These are phyloP conservation scores for Lactarius hengduanensis DNA, from an alignment of 768 basidiomycete species.

Conservation along the genomic window DNA sequence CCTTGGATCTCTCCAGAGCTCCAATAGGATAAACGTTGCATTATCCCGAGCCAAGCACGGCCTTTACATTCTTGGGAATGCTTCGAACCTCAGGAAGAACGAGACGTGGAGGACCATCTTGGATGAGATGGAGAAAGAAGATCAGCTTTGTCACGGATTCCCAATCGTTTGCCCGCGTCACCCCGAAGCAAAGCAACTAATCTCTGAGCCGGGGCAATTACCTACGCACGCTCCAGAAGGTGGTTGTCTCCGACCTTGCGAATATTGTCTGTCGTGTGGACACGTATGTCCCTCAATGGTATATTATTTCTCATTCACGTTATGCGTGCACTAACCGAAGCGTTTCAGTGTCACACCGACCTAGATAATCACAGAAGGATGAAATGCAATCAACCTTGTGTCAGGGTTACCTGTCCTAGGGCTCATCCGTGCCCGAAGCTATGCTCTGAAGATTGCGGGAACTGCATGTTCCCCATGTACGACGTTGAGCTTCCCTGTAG, in stretches of 20 bases:
- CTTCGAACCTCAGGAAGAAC: slow-evolving; percentile 50
- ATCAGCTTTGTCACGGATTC: slow-evolving; percentile 28
- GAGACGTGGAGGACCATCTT: slow-evolving; percentile 59
- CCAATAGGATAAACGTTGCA: slow-evolving; percentile 50
- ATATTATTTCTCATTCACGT: neutral
- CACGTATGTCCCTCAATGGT: slow-evolving; percentile 36
- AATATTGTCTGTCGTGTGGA: slow-evolving; percentile 33
- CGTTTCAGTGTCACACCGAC: slow-evolving; percentile 30
- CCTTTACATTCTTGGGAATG: slow-evolving; percentile 70
- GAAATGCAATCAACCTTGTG: slow-evolving; percentile 32
- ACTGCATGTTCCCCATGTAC: slow-evolving; percentile 33
- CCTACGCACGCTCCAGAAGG: slow-evolving; percentile 29
- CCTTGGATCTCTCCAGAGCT: slow-evolving; percentile 32
- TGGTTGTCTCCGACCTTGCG: slow-evolving; percentile 36
- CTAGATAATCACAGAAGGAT: slow-evolving; percentile 30
- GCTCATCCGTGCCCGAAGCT: slow-evolving; percentile 32
- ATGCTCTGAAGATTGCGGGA: slow-evolving; percentile 34
- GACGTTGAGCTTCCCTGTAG: slow-evolving; percentile 34
- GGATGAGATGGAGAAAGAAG: slow-evolving; percentile 51
- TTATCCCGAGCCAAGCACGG: slow-evolving; percentile 74
- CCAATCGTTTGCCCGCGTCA: slow-evolving; percentile 27
- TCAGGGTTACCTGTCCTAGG: slow-evolving; percentile 28
- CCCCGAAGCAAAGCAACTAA: neutral
- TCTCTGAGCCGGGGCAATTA: slow-evolving; percentile 25
- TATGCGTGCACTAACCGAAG: neutral